Evolutionary conservation across 2,329 filamentous ascomycete genomes (phyloP).

Genomic region (Decorospora gaudefroyi): DNA sequence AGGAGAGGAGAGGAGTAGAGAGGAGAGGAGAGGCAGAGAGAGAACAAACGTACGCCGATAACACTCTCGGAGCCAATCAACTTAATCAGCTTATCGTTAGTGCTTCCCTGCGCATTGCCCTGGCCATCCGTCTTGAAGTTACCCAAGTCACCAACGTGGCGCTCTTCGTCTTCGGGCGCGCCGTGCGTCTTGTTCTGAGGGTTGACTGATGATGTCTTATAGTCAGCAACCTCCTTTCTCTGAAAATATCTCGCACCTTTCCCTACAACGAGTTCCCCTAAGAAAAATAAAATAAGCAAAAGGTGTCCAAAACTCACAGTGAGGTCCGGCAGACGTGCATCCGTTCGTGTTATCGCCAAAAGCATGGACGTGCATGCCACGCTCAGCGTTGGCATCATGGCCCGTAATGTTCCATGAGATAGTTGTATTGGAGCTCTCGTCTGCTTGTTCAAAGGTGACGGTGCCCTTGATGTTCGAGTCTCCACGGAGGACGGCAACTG

Average conservation of each 20-base stretch:
- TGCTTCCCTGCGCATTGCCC: conserved; percentile 83
- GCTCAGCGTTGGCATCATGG: conserved; percentile 92
- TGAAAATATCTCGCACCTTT: no score
- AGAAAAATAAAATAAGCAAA: no score
- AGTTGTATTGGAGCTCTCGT: conserved; percentile 79
- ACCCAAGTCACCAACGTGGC: conserved; percentile 96
- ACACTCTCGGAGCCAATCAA: conserved; percentile 95
- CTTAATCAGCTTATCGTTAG: conserved; percentile 84
- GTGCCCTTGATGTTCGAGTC: conserved; percentile 94
- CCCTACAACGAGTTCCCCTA: no score
- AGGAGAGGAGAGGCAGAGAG: no score
- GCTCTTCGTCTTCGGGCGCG: conserved; percentile 76
- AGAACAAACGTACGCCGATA: conserved; percentile 79
- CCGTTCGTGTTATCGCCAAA: conserved; percentile 99
- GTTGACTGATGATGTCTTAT: conserved; percentile 71
- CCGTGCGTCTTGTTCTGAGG: conserved; percentile 91
- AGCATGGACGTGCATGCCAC: conserved; percentile 98
- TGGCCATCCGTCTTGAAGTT: conserved; percentile 95
- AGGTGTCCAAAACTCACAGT: conserved; percentile 67
- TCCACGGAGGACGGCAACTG: conserved; percentile 96
- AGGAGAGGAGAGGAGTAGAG: no score
- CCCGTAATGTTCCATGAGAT: conserved; percentile 91
- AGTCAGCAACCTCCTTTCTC: no score
- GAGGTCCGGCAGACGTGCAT: conserved; percentile 96
- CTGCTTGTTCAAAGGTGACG: conserved; percentile 91